A percentile compares a stretch with the other conserved stretches of the same genome.
These are phyloP conservation scores for Eimeria necatrix DNA, from an alignment of 169 alveolate genomes.

Conservation along the genomic window DNA sequence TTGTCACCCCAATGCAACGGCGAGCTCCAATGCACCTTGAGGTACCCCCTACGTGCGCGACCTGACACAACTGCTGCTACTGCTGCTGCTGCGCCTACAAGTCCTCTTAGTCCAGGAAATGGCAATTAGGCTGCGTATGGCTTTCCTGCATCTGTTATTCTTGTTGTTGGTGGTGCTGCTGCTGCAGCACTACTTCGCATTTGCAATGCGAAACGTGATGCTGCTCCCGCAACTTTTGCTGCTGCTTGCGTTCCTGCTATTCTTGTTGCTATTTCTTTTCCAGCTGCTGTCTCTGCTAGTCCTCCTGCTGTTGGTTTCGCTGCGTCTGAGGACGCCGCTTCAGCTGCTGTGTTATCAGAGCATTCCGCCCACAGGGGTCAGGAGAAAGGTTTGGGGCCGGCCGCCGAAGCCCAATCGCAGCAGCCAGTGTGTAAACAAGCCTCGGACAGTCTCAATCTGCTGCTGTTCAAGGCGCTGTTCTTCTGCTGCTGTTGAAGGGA, in stretches of 20 bases:
- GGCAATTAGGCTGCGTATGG: neutral
- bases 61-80: neutral
- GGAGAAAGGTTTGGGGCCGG: neutral
- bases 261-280: neutral
- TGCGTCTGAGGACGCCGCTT: neutral
- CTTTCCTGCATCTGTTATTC: neutral
- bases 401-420: too few relatives aligned
- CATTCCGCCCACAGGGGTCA: neutral
- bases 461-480: slow-evolving; percentile 6
- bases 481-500: slow-evolving; percentile 10
- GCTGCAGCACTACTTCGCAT: neutral
- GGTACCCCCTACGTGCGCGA: too few relatives aligned
- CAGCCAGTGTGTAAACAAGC: neutral
- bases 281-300: neutral
- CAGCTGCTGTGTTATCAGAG: neutral
- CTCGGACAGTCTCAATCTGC: neutral
- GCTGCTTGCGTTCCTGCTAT: neutral
- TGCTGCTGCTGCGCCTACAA: neutral
- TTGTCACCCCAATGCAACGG: too few relatives aligned
- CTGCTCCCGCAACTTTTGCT: neutral
- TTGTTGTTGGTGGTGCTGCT: neutral
- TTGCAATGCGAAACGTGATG: neutral
- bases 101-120: neutral
- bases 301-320: neutral
- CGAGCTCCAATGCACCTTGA: too few relatives aligned